Conservation (phyloP, 352 stramenopile species). For the Pythium scleroteichum region DNA sequence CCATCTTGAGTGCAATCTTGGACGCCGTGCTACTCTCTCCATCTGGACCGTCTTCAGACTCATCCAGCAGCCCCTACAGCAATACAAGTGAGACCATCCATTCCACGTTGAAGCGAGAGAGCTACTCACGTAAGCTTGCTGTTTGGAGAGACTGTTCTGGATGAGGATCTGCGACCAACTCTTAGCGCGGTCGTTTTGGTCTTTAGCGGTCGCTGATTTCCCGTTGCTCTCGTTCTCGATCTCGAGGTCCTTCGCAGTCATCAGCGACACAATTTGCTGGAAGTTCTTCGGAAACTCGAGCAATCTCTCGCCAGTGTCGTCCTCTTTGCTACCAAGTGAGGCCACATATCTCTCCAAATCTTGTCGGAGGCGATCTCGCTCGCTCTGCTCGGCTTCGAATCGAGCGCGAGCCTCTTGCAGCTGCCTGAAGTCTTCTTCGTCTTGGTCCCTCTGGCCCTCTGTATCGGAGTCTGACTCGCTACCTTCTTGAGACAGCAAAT, state of each 20-base stretch:
- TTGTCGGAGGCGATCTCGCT: conserved; percentile 38
- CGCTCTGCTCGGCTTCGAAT: conserved; percentile 34
- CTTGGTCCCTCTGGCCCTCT: conserved; percentile 4
- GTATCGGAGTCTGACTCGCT: neutral
- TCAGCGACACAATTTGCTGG: conserved; percentile 60
- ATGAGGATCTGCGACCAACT: conserved; percentile 68
- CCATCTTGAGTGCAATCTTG: conserved; percentile 79
- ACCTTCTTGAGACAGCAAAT: neutral
- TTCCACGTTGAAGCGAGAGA: neutral
- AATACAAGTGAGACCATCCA: neutral
- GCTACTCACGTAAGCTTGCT: conserved; percentile 50
- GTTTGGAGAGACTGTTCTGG: conserved; percentile 58
- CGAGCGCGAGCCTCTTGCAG: conserved; percentile 11
- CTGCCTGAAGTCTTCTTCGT: conserved; percentile 17
- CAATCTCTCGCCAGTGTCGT: conserved; percentile 50
- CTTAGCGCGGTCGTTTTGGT: conserved; percentile 20
- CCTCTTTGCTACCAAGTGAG: conserved; percentile 36
- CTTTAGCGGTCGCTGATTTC: neutral
- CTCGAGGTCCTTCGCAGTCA: conserved; percentile 57
- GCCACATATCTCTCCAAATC: conserved; percentile 53
- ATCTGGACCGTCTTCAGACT: conserved; percentile 32
- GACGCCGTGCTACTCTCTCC: conserved; percentile 34
- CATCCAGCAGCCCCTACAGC: conserved; percentile 45
- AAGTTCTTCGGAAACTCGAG: conserved; percentile 68
- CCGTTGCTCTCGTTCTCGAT: conserved; percentile 16